Evolutionary conservation across 306 rosid species (phyloP), one percentile per base, ranked within the genome.

Genomic region (Elaeagnus macrophylla): DNA sequence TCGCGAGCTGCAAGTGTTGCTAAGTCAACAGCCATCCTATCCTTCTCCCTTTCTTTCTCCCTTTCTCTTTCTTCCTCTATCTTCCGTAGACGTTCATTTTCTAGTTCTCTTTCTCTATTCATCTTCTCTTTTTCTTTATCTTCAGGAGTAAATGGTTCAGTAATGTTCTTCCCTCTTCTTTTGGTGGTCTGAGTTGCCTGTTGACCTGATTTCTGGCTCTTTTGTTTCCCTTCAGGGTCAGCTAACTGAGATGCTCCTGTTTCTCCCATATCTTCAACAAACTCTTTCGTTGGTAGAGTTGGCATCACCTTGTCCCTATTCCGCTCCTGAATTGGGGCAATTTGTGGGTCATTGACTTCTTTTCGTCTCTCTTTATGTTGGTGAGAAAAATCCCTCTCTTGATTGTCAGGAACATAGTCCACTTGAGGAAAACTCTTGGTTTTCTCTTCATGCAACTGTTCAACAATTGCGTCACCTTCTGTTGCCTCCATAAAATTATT

Each of bases 11-110:
- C 93, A 62, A 82, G 81, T 61, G 85, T 70, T 61, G 84, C 82
- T 64, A 77, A 74, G 52, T 86, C 89, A 69, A 87, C 83, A 53
- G 82, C 88, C 78, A 77, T 82, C 65, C 96, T 79, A 68, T 91
- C 99, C 61, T 91, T 91, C 69, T 84, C 95, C 77, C 99, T 87
- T 68, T 91, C 97, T 66, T 89, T 80, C 65, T 91, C 99, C 73
- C 99, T 82, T 56, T 87, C 95, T 65, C 80, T 80, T 70, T 91
- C 97, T 77, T 85, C 91, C 68, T 84, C 95, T 43, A 82, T 40
- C 79, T 75, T 86, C 74, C 79, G 75, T 32, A 80, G 80, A 61
- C 66, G 79, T 41, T 84, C 95, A 63, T 68, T 75, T 71, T 87
- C 97, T 48, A 75, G 58, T 47, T 74, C 95, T 64, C 62, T 67